Evolutionary conservation across 2,329 filamentous ascomycete species (phyloP).

Genomic region (Sarocladium kiliense): DNA sequence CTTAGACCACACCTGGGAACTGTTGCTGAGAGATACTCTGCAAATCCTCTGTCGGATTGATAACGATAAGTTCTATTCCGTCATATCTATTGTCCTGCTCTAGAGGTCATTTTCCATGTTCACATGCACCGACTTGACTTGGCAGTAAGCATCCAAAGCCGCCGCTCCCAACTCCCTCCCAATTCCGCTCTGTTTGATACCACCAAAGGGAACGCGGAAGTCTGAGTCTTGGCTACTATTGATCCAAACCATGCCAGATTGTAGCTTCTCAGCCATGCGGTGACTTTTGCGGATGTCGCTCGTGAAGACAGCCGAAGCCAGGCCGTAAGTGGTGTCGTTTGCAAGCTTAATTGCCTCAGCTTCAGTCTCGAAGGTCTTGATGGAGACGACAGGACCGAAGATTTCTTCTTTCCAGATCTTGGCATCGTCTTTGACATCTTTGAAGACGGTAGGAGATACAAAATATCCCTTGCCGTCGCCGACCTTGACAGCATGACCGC

Average conservation of each 20-base stretch:
- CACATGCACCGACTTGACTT: neutral
- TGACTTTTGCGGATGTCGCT: constrained; percentile 36
- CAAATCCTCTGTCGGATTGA: too few relatives aligned
- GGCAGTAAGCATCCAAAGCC: neutral
- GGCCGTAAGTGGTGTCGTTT: constrained; percentile 42
- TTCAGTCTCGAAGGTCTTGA: constrained; percentile 16
- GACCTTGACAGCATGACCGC: constrained; percentile 48
- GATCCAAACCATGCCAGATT: constrained; percentile 34
- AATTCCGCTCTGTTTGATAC: neutral
- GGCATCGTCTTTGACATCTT: constrained; percentile 16
- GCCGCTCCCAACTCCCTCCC: neutral
- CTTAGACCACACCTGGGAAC: too few relatives aligned
- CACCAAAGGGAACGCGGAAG: constrained; percentile 6
- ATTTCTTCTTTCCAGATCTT: constrained; percentile 20
- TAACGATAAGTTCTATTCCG: too few relatives aligned
- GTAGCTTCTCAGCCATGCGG: constrained; percentile 38
- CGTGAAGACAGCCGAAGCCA: constrained; percentile 49
- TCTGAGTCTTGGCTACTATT: constrained; percentile 7
- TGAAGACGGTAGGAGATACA: constrained; percentile 18
- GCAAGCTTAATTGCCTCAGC: constrained; percentile 19
- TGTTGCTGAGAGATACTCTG: too few relatives aligned
- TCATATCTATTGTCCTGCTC: too few relatives aligned
- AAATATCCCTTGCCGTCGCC: constrained; percentile 9
- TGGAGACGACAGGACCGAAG: constrained; percentile 20
- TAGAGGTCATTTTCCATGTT: neutral